Evolutionary conservation across 2,329 filamentous ascomycete species (phyloP), one percentile per base, ranked within the genome.

Genomic region (Trichoderma endophyticum): DNA sequence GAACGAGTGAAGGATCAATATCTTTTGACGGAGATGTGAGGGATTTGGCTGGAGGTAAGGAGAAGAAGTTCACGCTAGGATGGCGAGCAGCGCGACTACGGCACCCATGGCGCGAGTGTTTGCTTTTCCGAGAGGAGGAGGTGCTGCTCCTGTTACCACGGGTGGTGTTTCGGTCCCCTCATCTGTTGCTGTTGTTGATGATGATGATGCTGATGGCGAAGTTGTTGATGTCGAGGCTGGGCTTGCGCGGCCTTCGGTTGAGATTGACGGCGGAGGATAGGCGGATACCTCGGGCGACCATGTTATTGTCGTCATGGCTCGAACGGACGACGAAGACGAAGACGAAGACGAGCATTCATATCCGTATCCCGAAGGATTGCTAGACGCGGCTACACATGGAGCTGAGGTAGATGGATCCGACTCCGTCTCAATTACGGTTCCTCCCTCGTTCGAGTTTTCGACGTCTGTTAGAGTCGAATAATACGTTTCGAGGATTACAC

Each of bases 91-190:
- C 34, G 61, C 69, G n/a, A 39, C 61, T 28, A 60, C 9, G 14
- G 30, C 61, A n/a, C 61, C 69, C n/a, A 71, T 9, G 32, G 28
- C 39, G 36, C 61, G 32, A n/a, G 54, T 15, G 21, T 60, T 21
- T 34, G 48, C 34, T 12, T 63, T 56, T n/a, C 43, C 30, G 18
- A 30, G 66, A 34, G 26, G 28, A 18, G 57, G 9, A 2, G 15
- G 7, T 36, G 34, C 66, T 34, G 61, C 69, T 71, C 61, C 69
- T 61, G 69, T 71, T 7, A 71, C 62, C 3, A 71, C 69, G 3
- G 69, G 69, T 21, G 61, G 61, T n/a, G 43, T 51, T 48, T 60
- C 61, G 3, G 32, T 24, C 6, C 26, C n/a, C 9, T 24, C 48
- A 2, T 61, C 36, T 64, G 68, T 30, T 24, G 66, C 21, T n/a